Base-by-base conservation (phyloP, 2,329 filamentous ascomycete genomes). In the Cordyceps cateniannulata region DNA sequence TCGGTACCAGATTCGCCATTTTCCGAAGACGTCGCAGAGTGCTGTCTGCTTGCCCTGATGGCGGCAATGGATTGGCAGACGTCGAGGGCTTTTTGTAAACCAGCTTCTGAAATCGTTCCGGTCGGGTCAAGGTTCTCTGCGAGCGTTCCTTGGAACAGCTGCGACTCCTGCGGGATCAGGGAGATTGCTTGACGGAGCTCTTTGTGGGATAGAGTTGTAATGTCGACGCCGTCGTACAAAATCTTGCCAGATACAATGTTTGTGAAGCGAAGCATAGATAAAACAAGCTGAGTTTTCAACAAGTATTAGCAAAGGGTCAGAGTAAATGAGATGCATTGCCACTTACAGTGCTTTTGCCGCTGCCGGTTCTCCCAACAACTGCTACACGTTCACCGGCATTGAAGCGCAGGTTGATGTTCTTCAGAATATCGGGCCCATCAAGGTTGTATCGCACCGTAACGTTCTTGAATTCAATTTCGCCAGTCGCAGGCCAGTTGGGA, bases 301-400 rank as follows among this genome's bases (percentile, higher is more conserved):
- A 22, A 6, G 3, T 22, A 16, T 59, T 51, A 40, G 20, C 24
- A 1, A 8, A 22, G 9, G 24, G n/a, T n/a, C n/a, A n/a, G n/a
- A n/a, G n/a, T n/a, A n/a, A n/a, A n/a, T 27, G 1, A n/a, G 10
- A 12, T 5, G 14, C 16, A n/a, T 9, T 16, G 16, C 3, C 10
- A 71, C 78, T 71, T 69, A 93, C 81, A 0, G 91, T 96, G 53
- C 87, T 91, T 73, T 96, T 96, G 4, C 91, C 91, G 4, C 88
- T 91, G 0, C 89, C 87, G 0, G 91, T 96, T 12, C 91, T 84
- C 3, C 91, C 91, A 14, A 93, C 88, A 22, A 96, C 80, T 0
- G 90, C 91, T 1, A 90, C 90, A 56, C 88, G 87, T 58, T 89
- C 88, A 1, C 91, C 89, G 0, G 87, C 88, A 8, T 74, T 76